These are phyloP conservation scores for Carex scoparia DNA, from an alignment of 176 grass and related monocot genomes.

Conservation along the genomic window DNA sequence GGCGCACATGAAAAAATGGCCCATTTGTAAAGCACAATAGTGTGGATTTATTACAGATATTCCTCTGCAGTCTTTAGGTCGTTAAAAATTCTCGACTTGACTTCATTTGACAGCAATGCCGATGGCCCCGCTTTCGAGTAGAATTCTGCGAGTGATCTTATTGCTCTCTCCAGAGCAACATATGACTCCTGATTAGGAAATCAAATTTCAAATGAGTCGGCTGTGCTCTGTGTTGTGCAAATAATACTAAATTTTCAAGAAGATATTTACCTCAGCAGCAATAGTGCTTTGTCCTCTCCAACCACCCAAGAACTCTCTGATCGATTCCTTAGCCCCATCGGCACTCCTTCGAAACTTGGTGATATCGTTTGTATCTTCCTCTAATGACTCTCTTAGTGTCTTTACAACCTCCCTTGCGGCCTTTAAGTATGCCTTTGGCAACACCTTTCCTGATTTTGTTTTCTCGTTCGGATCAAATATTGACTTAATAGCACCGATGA, in stretches of 20 bases:
- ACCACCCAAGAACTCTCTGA: slow-evolving; percentile 61
- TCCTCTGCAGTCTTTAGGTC: slow-evolving; percentile 68
- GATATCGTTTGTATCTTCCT: slow-evolving; percentile 52
- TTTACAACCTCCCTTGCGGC: slow-evolving; percentile 80
- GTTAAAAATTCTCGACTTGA: slow-evolving; percentile 56
- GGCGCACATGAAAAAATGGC: background rate
- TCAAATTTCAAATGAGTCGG: background rate
- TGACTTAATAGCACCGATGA: slow-evolving; percentile 63
- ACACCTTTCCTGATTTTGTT: slow-evolving; percentile 68
- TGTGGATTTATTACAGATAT: slow-evolving; percentile 34
- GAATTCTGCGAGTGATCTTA: slow-evolving; percentile 70
- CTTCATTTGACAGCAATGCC: slow-evolving; percentile 48
- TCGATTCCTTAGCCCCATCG: slow-evolving; percentile 78
- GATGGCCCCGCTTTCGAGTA: slow-evolving; percentile 82
- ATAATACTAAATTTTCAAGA: background rate
- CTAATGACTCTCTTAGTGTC: slow-evolving; percentile 77
- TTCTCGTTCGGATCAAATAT: slow-evolving; percentile 80
- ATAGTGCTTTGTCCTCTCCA: slow-evolving; percentile 70
- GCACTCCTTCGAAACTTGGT: slow-evolving; percentile 68
- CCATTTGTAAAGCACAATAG: background rate
- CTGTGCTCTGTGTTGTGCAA: background rate
- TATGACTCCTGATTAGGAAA: slow-evolving; percentile 63
- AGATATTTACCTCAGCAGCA: slow-evolving; percentile 48
- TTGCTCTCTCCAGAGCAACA: slow-evolving; percentile 66
- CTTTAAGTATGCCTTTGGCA: slow-evolving; percentile 92